Base-by-base conservation (phyloP, 208 protist genomes). In the Herpetomonas muscarum region DNA sequence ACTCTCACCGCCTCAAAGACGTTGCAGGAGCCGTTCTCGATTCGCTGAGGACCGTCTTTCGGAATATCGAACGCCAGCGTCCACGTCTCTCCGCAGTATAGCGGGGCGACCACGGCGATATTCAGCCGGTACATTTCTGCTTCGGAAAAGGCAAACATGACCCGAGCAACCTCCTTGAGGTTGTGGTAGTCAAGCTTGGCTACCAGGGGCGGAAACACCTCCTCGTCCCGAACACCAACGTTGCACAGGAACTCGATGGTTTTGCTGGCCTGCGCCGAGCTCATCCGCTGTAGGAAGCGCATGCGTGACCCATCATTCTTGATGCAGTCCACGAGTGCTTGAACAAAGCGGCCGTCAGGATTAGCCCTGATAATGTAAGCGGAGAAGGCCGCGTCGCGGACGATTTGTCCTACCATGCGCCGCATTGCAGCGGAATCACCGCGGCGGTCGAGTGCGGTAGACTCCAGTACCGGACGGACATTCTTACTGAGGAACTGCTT, bases 51-150 rank as follows among this genome's bases (percentile, higher is more conserved):
- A 1, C 30, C 45, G 12, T 21, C 30, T 6, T 13, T 24, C 12
- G 25, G 41, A 0, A 47, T 36, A 12, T 56, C 55, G 29, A 1
- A 48, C 2, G 22, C 0, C 2, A 76, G 36, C 6, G 41, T 37
- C 81, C 82, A 91, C 53, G 42, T 66, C 26, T 95, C 83, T 1
- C 83, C 79, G 53, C 75, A 79, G 68, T 95, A 95, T 25, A 92
- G 67, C 0, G 89, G 85, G 4, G 88, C 69, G 17, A 92, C 70
- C 3, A 86, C 59, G 2, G 63, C 65, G 25, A 92, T 62, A 46
- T 82, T 86, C 19, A 84, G 44, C 10, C 76, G 45, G 63, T 83
- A 47, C 42, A 91, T 58, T 22, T 55, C 61, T 19, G 69, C 56
- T 45, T 93, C 81, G 0, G 64, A 48, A 12, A 95, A 60, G 1